A percentile compares a stretch with the other conserved stretches of the same genome.
Evolutionary conservation across 345 rosid genomes (phyloP).

Genomic region (Tarenaya hassleriana): DNA sequence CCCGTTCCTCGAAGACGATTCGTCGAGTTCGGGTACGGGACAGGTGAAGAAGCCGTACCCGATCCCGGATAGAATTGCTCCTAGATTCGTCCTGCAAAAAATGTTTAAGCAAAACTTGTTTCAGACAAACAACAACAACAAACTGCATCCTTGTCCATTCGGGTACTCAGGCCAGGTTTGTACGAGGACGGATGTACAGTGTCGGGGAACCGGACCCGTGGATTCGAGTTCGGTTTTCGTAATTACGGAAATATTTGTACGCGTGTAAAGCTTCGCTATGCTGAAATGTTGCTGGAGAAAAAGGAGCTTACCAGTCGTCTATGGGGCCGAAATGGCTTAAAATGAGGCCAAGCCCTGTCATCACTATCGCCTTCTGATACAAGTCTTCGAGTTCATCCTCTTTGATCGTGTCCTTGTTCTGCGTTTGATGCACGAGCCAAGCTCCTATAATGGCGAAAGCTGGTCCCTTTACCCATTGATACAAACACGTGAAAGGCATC

Average conservation of each 20-base stretch:
- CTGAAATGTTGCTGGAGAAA: too few relatives aligned
- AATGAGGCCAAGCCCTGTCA: conserved; percentile 56
- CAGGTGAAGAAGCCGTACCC: conserved; percentile 58
- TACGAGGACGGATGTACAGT: too few relatives aligned
- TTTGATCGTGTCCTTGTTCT: conserved; percentile 45
- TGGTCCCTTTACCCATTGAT: conserved; percentile 52
- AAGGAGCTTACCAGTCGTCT: conserved; percentile 68
- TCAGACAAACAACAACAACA: background rate
- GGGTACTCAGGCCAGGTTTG: too few relatives aligned
- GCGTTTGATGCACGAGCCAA: conserved; percentile 67
- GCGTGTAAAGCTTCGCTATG: too few relatives aligned
- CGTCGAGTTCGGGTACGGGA: conserved; percentile 52
- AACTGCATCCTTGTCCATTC: too few relatives aligned
- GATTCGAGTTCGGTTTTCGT: too few relatives aligned
- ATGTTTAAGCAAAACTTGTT: background rate
- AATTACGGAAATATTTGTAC: too few relatives aligned
- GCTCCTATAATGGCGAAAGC: conserved; percentile 81
- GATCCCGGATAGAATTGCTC: conserved; percentile 60
- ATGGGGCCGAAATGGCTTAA: conserved; percentile 72
- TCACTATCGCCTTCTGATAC: conserved; percentile 67
- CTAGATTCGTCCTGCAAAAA: conserved; percentile 62
- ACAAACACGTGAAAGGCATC: background rate
- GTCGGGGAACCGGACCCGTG: too few relatives aligned
- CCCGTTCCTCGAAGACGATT: conserved; percentile 39
- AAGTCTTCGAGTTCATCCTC: conserved; percentile 46